Base-by-base conservation (phyloP, 768 basidiomycete species). In the Suillus tomentosus region DNA sequence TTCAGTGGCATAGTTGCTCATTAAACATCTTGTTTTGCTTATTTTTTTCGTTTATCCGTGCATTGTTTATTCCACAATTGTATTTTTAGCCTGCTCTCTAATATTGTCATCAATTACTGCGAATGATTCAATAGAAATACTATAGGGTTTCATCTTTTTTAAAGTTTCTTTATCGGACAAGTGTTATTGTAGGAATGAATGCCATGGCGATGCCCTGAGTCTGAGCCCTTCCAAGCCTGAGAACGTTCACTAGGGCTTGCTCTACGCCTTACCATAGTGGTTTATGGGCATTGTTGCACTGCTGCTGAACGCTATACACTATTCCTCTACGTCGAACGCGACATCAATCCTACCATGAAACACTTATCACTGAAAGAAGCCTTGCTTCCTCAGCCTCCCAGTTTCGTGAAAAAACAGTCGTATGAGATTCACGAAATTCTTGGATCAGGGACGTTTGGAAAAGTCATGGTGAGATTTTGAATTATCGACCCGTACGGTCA, bases 391-490 rank as follows among this genome's bases (percentile, higher is more conserved):
- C 94, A 96, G 70, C 95, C 95, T 0, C 82, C 91, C 0, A 94
- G 91, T 62, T 96, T 92, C 73, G 77, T 74, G 67, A 95, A 95
- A 84, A 97, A 96, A 82, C 92, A 90, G 75, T 72, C 81, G 27
- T 94, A 94, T 69, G 88, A 89, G 65, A 77, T 91, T 1, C 86
- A 90, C 64, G 83, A 89, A 36, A 81, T 87, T 5, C 80, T 96
- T 5, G 95, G 95, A 5, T 82, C 83, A 15, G 95, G 95, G 3
- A 88, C 94, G 0, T 97, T 96, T 77, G 95, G 95, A 31, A 93
- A 94, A 73, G 96, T 98, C 56, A 82, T 94, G 75, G 90, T 92
- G 70, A 78, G 79, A 78, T 24, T 47, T 27, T 19, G 51, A 61
- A 73, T 73, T 45, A 6, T 40, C 15, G 14, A 8, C 36, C 13